phyloP scores from a whole-genome alignment of 2,329 filamentous ascomycete genomes.

The Penicillium thymicola region DNA sequence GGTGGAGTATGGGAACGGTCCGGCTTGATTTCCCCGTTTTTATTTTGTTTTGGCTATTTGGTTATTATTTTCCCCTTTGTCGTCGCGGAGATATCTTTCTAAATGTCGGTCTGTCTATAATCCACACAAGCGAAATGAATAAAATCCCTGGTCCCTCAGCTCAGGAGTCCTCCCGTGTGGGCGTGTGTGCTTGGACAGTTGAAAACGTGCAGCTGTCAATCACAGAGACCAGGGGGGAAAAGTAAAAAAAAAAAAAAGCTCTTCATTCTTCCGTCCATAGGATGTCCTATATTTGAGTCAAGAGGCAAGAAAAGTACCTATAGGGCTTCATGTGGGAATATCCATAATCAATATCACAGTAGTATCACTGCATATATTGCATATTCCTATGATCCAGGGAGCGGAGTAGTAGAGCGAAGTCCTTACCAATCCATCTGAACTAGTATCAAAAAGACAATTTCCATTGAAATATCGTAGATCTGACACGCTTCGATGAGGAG shows the following conservation, averaged over 20 bases:
- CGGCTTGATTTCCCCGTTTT: constrained; percentile 13
- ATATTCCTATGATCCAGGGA: too few species aligned
- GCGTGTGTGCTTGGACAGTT: not conserved
- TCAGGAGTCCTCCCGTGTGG: not conserved
- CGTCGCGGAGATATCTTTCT: constrained; percentile 4
- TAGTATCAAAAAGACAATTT: not conserved
- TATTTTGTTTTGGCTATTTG: not conserved
- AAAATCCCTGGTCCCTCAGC: not conserved
- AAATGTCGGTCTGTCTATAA: constrained; percentile 5
- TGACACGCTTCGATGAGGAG: constrained; percentile 22
- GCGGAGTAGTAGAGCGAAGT: not conserved
- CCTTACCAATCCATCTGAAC: constrained; percentile 3
- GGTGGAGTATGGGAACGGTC: constrained; percentile 25
- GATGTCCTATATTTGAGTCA: not conserved
- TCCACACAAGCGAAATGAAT: not conserved
- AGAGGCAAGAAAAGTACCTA: not conserved
- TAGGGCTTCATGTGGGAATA: not conserved
- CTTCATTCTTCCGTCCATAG: not conserved
- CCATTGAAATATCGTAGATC: constrained; percentile 13
- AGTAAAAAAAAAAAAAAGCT: not conserved
- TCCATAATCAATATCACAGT: not conserved
- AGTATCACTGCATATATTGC: not conserved
- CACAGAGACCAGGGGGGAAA: not conserved
- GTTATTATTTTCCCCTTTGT: not conserved
- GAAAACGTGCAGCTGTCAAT: not conserved